Conservation (phyloP, 179 eudicot genomes). For the Patellifolia procumbens region DNA sequence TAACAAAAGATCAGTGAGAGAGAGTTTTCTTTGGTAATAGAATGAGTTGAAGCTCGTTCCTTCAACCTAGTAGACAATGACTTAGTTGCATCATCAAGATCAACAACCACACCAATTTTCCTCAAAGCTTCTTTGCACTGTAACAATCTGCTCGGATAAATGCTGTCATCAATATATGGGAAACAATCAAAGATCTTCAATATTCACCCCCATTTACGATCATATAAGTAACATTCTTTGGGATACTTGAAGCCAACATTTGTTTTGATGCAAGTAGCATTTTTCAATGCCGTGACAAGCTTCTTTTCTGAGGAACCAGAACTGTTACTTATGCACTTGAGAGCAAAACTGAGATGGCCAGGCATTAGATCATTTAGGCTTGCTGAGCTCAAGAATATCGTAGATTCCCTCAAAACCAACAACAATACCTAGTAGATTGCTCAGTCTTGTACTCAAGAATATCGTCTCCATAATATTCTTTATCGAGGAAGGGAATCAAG, state of each 20-base stretch:
- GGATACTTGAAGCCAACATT: constrained; percentile 47
- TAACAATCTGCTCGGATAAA: constrained; percentile 40
- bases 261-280: constrained; percentile 47
- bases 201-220: constrained; percentile 61
- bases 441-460: constrained; percentile 43
- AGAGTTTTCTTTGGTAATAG: constrained; percentile 38
- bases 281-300: constrained; percentile 34
- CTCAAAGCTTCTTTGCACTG: constrained; percentile 35
- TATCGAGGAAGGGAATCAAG: constrained; percentile 54
- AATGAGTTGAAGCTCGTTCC: constrained; percentile 36
- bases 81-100: constrained; percentile 40
- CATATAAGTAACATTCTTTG: constrained; percentile 41
- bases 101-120: constrained; percentile 55
- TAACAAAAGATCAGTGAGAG: constrained; percentile 46
- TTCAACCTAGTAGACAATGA: constrained; percentile 42
- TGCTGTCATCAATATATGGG: constrained; percentile 47
- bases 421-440: constrained; percentile 50
- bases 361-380: constrained; percentile 25
- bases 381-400: constrained; percentile 40
- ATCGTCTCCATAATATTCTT: constrained; percentile 44
- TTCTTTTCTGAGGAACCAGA: constrained; percentile 23
- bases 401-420: constrained; percentile 36
- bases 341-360: constrained; percentile 38
- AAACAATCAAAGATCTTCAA: constrained; percentile 49
- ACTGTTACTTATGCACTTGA: constrained; percentile 49